A percentile compares a stretch with the other conserved stretches of the same genome.
Conservation (phyloP, 2,329 filamentous ascomycete species). For the Pyricularia sp. region DNA sequence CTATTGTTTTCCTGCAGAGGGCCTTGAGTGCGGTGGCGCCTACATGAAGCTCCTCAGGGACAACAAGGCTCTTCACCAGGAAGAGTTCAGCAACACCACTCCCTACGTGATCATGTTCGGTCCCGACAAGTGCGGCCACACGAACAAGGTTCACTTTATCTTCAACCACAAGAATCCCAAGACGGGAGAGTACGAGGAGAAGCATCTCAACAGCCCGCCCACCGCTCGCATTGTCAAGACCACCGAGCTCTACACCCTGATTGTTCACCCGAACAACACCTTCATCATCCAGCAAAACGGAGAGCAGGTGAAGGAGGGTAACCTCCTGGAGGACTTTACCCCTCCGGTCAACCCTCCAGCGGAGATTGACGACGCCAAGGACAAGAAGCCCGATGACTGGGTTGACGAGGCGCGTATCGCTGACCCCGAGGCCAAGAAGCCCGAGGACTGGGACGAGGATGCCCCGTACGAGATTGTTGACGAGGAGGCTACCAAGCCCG, state of each 20-base stretch:
- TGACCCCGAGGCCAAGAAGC: constrained; percentile 89
- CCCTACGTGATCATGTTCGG: constrained; percentile 99
- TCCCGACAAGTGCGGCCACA: constrained; percentile 96
- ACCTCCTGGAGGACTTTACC: constrained; percentile 83
- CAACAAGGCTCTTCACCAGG: constrained; percentile 90
- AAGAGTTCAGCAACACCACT: constrained; percentile 95
- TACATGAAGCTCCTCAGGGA: constrained; percentile 99
- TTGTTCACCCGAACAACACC: constrained; percentile 93
- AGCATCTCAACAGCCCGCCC: constrained; percentile 80
- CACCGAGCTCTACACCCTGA: constrained; percentile 88
- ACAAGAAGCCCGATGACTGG: constrained; percentile 91
- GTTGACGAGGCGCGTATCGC: constrained; percentile 85
- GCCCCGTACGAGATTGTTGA: constrained; percentile 94
- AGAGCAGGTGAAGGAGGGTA: constrained; percentile 75
- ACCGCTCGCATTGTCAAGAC: constrained; percentile 83
- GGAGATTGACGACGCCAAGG: constrained; percentile 91
- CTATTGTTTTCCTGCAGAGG: constrained; percentile 40
- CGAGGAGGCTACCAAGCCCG: constrained; percentile 78
- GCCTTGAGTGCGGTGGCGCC: constrained; percentile 92
- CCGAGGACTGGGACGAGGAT: constrained; percentile 98
- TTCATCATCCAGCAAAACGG: constrained; percentile 88
- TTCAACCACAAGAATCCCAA: constrained; percentile 99
- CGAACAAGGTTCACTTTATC: constrained; percentile 98
- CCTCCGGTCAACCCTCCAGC: constrained; percentile 86
- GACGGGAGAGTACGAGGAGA: constrained; percentile 99